Evolutionary conservation across 257 asterid species (phyloP).

Genomic region (Solanum pinnatisectum): DNA sequence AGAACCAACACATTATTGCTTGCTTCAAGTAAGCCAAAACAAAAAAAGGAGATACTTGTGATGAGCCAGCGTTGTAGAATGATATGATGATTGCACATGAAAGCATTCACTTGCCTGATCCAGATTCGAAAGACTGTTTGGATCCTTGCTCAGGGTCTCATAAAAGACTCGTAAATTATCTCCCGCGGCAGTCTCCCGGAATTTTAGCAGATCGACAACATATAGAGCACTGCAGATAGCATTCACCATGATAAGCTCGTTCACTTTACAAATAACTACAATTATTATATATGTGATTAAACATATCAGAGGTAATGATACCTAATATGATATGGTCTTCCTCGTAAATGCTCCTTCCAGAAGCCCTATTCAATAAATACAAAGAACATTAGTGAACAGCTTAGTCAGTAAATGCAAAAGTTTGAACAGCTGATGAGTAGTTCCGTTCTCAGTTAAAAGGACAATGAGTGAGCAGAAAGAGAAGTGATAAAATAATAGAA

Average conservation of each 20-base stretch:
- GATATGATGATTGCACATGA: not conserved
- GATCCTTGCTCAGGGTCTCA: conserved; percentile 98
- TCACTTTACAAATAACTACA: not conserved
- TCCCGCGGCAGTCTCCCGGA: conserved; percentile 98
- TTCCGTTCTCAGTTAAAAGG: not conserved
- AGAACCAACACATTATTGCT: not conserved
- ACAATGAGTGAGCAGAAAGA: not conserved
- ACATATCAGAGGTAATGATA: conserved; percentile 3
- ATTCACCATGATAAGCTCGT: conserved; percentile 10
- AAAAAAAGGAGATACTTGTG: not conserved
- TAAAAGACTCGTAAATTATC: conserved; percentile 89
- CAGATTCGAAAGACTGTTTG: conserved; percentile 95
- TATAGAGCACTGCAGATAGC: conserved; percentile 73
- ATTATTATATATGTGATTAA: not conserved
- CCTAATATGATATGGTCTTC: conserved; percentile 97
- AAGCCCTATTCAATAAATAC: conserved; percentile 63
- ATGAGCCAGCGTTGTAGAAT: not conserved
- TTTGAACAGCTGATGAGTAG: not conserved
- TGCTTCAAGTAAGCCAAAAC: not conserved
- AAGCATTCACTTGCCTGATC: conserved; percentile 66
- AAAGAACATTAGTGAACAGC: not conserved
- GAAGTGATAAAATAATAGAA: not conserved
- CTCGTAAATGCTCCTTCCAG: conserved; percentile 98
- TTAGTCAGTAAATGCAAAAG: not conserved
- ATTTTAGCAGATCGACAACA: conserved; percentile 84